phyloP scores from a whole-genome alignment of 176 grass and related monocot genomes.

The Zoysia pacifica region DNA sequence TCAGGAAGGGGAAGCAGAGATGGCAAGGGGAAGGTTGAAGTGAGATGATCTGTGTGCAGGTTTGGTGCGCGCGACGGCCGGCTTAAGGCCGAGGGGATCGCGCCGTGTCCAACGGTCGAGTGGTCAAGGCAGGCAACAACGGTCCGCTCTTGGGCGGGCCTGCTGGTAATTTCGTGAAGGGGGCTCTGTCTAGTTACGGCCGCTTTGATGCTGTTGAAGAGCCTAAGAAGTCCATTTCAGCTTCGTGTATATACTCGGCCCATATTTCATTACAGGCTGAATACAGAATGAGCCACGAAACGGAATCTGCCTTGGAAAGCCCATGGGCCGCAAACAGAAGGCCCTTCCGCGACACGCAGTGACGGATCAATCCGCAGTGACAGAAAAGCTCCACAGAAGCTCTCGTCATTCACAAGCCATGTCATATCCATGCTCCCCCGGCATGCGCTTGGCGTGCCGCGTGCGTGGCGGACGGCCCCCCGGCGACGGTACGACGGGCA shows the following conservation, averaged over 20 bases:
- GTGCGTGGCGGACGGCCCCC: neutral
- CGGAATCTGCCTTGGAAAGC: too few relatives aligned
- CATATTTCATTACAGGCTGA: too few relatives aligned
- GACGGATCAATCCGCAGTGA: too few relatives aligned
- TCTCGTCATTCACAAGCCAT: too few relatives aligned
- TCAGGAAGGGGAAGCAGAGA: neutral
- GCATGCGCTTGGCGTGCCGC: neutral
- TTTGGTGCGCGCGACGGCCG: neutral
- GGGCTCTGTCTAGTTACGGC: neutral
- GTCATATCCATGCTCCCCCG: neutral
- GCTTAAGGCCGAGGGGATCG: neutral
- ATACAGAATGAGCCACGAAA: too few relatives aligned
- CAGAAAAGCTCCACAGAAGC: too few relatives aligned
- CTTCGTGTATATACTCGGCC: too few relatives aligned
- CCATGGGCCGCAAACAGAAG: too few relatives aligned
- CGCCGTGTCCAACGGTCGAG: conserved; percentile 59
- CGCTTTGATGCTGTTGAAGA: too few relatives aligned
- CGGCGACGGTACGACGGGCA: neutral
- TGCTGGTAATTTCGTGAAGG: neutral
- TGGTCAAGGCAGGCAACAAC: conserved; percentile 23
- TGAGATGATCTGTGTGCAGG: neutral
- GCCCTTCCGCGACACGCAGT: too few relatives aligned
- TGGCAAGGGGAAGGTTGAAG: conserved; percentile 27
- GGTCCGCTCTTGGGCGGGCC: conserved; percentile 32
- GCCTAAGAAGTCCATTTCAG: too few relatives aligned